Evolutionary conservation across 768 basidiomycete genomes (phyloP), one percentile per base, ranked within the genome.

Genomic region (Termitomyces sp.): DNA sequence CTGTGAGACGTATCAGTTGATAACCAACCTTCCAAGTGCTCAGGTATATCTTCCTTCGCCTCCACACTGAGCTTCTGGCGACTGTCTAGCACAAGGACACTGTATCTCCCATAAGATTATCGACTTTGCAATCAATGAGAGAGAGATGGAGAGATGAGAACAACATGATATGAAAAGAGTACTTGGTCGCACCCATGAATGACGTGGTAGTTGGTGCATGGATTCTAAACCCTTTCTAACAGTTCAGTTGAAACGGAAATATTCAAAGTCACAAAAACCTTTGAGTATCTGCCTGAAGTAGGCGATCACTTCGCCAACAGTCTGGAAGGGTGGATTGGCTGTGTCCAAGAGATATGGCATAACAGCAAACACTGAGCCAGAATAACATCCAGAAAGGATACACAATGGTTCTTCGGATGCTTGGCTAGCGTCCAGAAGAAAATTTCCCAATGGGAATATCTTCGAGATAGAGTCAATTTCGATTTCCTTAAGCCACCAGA

Each of bases 71-170:
- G 27, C 27, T 27, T 27, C 27, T 27, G 27, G 27, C 27, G 4
- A 27, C 27, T 27, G 27, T 27, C 27, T 27, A 27, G 27, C 27
- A 27, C 16, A 48, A 36, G 3, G 33, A 36, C 4, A 46, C 36
- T 13, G 34, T 57, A 20, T 39, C 47, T 20, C 20, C 55, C 47
- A 57, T 57, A 11, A 57, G 24, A 46, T 57, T 57, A 27, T 47
- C 24, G 8, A 1, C 2, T 49, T 57, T 57, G 30, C 45, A 48
- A 24, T 57, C 55, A 2, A 47, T 57, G 16, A 27, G 12, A 46
- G 16, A 36, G 6, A 37, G 18, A 37, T 1, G 37, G 18, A 47
- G 20, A 39, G n/a, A 39, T 36, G 22, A 39, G 30, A 20, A n/a
- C 7, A 9, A 42, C 16, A 18, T 20, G 27, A 12, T 13, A 30